Evolutionary conservation across 2,329 filamentous ascomycete species (phyloP), one percentile per base, ranked within the genome.

Genomic region (Coniochaeta prunicola): DNA sequence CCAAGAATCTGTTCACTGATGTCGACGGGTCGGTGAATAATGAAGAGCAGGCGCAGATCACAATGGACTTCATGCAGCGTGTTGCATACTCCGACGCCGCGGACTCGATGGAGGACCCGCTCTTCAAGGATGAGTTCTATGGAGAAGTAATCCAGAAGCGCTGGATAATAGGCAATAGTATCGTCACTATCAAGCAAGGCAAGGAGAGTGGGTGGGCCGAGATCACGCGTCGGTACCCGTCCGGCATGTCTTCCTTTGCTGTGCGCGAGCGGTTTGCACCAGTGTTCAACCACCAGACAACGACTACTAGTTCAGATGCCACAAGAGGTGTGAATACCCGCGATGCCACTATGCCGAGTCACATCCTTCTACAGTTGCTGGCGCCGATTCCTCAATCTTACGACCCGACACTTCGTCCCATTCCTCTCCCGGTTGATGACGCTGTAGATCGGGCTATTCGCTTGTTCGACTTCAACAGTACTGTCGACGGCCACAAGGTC

Each of bases 401-500:
- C 19, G 84, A 86, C 56, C 70, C 74, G 26, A 77, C 81, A 10
- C 75, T 83, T 59, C 88, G 88, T 53, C 91, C 90, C 10, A 85
- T 97, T 53, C 85, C 87, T 0, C 79, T 97, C 7, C 91, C 92
- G 0, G 74, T 79, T 30, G 81, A 89, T 60, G 89, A 91, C 17
- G 81, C 83, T 33, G 85, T 88, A 2, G 81, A 85, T 38, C 85
- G 93, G 64, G 88, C 91, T 0, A 87, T 99, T 40, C 83, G 83
- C 38, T 80, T 85, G 13, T 96, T 99, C 71, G 94, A 99, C 72
- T 86, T 88, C 33, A 96, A 86, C 64, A 89, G 93, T 38, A 92
- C 91, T 9, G 88, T 99, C 4, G 94, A 99, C 72, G 92, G 92
- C 7, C 92, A 97, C 78, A 97, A 96, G 73, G 89, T 96, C 45